Evolutionary conservation across 768 basidiomycete genomes (phyloP), one percentile per base, ranked within the genome.

Genomic region (Paxillus ammoniavirescens): DNA sequence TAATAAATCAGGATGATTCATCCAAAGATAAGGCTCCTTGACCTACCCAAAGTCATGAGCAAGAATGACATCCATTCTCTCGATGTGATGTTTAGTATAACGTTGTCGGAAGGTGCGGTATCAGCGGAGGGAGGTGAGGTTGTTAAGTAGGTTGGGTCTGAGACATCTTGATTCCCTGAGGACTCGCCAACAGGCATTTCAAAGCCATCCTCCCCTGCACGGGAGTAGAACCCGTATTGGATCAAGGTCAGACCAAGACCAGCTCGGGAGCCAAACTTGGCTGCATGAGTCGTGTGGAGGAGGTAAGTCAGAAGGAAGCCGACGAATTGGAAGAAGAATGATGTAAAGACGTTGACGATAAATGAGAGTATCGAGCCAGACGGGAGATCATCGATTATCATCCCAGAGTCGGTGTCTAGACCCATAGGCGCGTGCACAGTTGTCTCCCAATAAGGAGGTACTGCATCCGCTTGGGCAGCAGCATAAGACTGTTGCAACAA

Each of bases 401-500:
- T 87, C 64, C 84, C 80, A 3, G 81, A 74, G 42, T 77, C 67
- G 1, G 70, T 69, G 45, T 81, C 78, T 36, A 78, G 52, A 26
- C 77, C 73, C 0, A 75, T 70, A 0, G 93, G 93, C 0, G 94
- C 85, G 56, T 95, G 90, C 8, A 98, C 83, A 0, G 93, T 94
- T 1, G 91, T 98, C 66, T 99, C 96, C 91, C 93, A 98, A 71
- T 99, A 99, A 0, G 93, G 82, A 0, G 97, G 97, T 0, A 90
- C 94, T 0, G 91, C 83, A 65, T 99, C 96, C 28, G 86, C 82
- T 57, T 93, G 86, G 2, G 96, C 97, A 14, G 86, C 80, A 12
- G 86, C 79, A 64, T 99, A 99, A 0, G 93, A 84, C 90, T 94
- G 52, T 15, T 37, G 12, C 28, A 35, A 36, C 30, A 2, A 47